Conservation (phyloP, 768 basidiomycete species). For the Inosperma sp. region DNA sequence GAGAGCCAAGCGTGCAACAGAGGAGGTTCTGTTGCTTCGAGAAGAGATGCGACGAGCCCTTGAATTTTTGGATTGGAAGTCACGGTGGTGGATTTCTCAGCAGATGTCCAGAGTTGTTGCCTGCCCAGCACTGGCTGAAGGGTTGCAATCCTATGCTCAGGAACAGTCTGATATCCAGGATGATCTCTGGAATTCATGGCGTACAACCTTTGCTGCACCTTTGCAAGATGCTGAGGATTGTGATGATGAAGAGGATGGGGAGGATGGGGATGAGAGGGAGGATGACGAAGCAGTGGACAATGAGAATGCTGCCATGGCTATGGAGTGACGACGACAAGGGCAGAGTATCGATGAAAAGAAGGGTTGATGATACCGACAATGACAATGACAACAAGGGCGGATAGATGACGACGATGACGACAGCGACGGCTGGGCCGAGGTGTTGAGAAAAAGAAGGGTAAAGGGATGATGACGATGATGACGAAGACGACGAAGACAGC, state of each 20-base stretch:
- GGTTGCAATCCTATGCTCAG: not conserved
- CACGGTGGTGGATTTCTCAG: not conserved
- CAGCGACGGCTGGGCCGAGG: too few relatives aligned
- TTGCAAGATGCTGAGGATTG: not conserved
- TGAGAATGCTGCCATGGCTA: not conserved
- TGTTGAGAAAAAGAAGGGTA: too few relatives aligned
- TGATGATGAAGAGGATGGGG: not conserved
- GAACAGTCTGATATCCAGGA: not conserved
- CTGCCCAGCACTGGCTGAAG: conserved; percentile 1
- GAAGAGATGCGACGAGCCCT: conserved; percentile 4
- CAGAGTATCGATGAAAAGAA: too few relatives aligned
- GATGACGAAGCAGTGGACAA: not conserved
- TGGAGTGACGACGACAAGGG: too few relatives aligned
- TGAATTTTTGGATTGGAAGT: not conserved
- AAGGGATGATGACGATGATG: too few relatives aligned
- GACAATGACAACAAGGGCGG: too few relatives aligned
- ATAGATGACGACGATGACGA: too few relatives aligned
- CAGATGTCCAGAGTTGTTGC: not conserved
- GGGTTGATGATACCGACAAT: too few relatives aligned
- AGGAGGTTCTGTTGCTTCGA: conserved; percentile 3
- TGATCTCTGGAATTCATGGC: not conserved
- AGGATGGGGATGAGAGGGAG: not conserved
- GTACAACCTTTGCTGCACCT: not conserved
- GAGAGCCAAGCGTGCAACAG: not conserved
- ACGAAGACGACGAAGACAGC: too few relatives aligned